Evolutionary conservation across 257 asterid genomes (phyloP).

Genomic region (Solanum ossicruentum): DNA sequence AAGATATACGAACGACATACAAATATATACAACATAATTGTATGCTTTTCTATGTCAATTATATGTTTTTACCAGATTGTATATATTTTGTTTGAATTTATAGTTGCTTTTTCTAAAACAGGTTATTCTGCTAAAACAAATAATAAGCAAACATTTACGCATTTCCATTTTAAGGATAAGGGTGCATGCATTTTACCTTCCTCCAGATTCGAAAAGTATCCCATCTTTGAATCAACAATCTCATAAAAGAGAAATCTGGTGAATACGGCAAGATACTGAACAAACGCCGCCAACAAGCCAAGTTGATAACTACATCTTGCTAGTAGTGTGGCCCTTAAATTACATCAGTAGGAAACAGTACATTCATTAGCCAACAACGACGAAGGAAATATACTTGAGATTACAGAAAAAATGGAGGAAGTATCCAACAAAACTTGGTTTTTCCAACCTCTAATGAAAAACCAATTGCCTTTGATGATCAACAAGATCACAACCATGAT

Average conservation of each 20-base stretch:
- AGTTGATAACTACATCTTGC: background rate
- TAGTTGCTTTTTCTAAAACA: no score
- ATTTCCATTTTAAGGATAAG: no score
- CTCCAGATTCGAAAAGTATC: no score
- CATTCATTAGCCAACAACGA: background rate
- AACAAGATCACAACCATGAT: slow-evolving; percentile 7
- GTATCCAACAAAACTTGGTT: background rate
- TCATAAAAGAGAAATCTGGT: no score
- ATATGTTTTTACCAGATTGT: background rate
- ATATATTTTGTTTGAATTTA: background rate
- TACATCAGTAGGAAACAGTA: background rate
- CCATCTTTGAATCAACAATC: no score
- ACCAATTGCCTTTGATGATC: background rate
- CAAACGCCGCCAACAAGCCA: background rate
- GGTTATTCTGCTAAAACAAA: background rate
- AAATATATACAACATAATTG: background rate
- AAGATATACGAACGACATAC: background rate
- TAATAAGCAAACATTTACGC: background rate
- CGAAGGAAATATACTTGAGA: background rate
- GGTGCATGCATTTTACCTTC: no score
- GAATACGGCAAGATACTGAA: background rate
- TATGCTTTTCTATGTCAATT: background rate
- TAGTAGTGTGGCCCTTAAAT: background rate
- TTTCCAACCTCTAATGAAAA: background rate
- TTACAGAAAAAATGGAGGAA: background rate